Base-by-base conservation (phyloP, 2,329 filamentous ascomycete species). In the Seiridium cupressi region DNA sequence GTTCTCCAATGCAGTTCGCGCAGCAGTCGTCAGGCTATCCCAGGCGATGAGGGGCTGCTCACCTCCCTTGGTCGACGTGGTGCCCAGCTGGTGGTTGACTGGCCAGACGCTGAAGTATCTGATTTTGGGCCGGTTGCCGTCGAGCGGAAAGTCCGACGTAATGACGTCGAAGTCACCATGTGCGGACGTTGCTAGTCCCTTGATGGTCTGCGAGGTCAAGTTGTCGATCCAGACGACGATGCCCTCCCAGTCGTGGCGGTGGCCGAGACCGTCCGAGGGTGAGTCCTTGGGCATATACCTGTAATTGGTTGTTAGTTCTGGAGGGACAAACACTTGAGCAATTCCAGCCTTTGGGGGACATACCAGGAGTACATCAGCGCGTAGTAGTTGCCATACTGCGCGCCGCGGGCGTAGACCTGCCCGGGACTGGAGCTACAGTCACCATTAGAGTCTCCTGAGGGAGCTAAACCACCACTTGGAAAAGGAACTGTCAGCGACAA, bases 261-360 rank as follows among this genome's bases (percentile, higher is more conserved):
- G 74, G 46, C 71, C 74, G 3, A 73, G 61, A 5, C 73, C 73
- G 5, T 60, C 44, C 0, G 68, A 73, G 1, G 76, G 74, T 44
- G 71, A 69, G 55, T 79, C 77, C 68, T 79, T 79, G 54, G 76
- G 76, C 68, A 77, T 72, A 64, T 77, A 78, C 66, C 66, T 66
- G 48, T 49, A 11, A 7, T 10, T 7, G 13, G 42, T 31, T 13
- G 32, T n/a, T 1, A 51, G 18, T 38, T 9, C 51, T n/a, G 34
- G 11, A 26, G 18, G 18, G 18, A 26, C 18, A 26, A 26, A 26
- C 18, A 26, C 18, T 26, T 26, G 18, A 26, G 18, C 18, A 26
- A 26, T 26, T 26, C 18, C 18, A 26, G 18, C 18, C 18, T 26
- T 26, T 26, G 18, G 2, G 18, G 18, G 18, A 49, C 63, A 47